phyloP scores from a whole-genome alignment of 148 eudicot genomes.

The Camellia sinensis region DNA sequence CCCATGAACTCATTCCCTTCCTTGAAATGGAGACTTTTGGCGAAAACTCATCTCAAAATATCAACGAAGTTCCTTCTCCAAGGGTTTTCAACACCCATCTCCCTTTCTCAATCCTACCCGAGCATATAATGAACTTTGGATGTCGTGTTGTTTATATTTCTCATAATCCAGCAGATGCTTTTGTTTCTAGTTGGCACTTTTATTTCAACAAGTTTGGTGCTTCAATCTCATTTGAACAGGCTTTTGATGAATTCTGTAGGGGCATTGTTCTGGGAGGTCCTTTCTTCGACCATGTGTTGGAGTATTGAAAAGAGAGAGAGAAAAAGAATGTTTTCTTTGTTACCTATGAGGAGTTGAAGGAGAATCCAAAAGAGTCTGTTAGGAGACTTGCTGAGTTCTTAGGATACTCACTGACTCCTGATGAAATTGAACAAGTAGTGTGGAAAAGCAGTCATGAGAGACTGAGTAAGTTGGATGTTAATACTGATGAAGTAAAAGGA shows the following conservation, averaged over 20 bases:
- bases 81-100: constrained; percentile 20
- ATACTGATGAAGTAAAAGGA: not conserved
- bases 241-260: constrained; percentile 10
- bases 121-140: constrained; percentile 1
- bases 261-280: constrained; percentile 9
- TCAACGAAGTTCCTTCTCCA: not conserved
- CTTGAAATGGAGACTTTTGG: not conserved
- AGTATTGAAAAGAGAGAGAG: constrained; percentile 14
- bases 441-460: constrained; percentile 12
- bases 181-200: constrained; percentile 15
- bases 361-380: constrained; percentile 1
- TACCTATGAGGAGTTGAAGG: constrained; percentile 22
- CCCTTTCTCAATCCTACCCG: not conserved
- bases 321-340: constrained; percentile 9
- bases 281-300: not conserved
- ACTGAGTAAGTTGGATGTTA: constrained; percentile 13
- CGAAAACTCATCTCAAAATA: not conserved
- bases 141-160: constrained; percentile 3
- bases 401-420: not conserved
- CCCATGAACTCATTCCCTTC: constrained; percentile 7
- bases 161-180: constrained; percentile 15
- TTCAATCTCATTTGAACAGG: not conserved
- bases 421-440: constrained; percentile 18
- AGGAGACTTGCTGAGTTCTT: constrained; percentile 16
- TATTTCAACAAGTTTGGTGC: not conserved